Evolutionary conservation across 2,329 filamentous ascomycete species (phyloP).

Genomic region (Ceratocystis papillata): DNA sequence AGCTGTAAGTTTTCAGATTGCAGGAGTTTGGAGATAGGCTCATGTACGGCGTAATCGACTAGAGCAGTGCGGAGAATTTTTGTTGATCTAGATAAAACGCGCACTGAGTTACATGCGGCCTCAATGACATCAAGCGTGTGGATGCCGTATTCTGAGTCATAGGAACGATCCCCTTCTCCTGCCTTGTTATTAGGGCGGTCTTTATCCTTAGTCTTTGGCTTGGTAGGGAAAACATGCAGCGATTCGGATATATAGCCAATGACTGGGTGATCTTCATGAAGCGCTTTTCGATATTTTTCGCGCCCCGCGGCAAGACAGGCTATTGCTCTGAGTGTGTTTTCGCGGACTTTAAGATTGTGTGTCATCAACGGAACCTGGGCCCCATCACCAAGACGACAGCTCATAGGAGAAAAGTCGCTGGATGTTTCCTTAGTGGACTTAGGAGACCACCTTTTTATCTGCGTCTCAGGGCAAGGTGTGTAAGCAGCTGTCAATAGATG

Average conservation of each 20-base stretch:
- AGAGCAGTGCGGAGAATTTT: slow-evolving; percentile 74
- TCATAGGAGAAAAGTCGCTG: slow-evolving; percentile 30
- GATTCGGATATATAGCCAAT: slow-evolving; percentile 76
- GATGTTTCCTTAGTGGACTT: slow-evolving; percentile 32
- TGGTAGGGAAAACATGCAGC: slow-evolving; percentile 47
- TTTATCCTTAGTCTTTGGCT: slow-evolving; percentile 40
- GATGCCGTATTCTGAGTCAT: slow-evolving; percentile 46
- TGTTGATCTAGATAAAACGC: slow-evolving; percentile 75
- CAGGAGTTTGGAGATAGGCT: slow-evolving; percentile 65
- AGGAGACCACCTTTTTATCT: slow-evolving; percentile 35
- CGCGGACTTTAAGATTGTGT: slow-evolving; percentile 66
- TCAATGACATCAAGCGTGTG: slow-evolving; percentile 71
- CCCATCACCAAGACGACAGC: slow-evolving; percentile 46
- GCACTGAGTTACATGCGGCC: slow-evolving; percentile 71
- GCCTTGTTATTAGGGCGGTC: slow-evolving; percentile 33
- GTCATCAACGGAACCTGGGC: slow-evolving; percentile 49
- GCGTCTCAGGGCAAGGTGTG: slow-evolving; percentile 34
- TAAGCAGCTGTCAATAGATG: slow-evolving; percentile 44
- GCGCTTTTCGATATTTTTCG: slow-evolving; percentile 69
- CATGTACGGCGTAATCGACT: slow-evolving; percentile 72
- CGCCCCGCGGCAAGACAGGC: slow-evolving; percentile 72
- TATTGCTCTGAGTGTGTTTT: slow-evolving; percentile 65
- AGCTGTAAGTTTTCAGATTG: slow-evolving; percentile 65
- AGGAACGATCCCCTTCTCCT: neutral
- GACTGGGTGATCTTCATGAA: slow-evolving; percentile 66